A percentile compares a stretch with the other conserved stretches of the same genome.
Evolutionary conservation across 352 stramenopile species (phyloP).

Genomic region (Phytophthora capsici): DNA sequence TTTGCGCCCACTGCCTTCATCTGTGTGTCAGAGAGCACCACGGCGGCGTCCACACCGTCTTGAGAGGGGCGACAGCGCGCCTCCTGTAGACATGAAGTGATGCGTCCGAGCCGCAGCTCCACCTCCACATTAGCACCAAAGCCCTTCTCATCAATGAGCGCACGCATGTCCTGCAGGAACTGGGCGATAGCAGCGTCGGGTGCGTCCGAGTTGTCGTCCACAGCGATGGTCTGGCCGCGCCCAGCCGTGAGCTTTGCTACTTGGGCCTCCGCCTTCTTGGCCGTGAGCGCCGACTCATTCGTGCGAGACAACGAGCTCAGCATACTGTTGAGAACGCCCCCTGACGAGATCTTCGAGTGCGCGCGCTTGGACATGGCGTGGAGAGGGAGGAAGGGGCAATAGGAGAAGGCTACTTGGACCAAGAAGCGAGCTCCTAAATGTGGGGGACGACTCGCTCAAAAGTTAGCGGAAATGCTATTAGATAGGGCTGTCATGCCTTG

Average conservation of each 20-base stretch:
- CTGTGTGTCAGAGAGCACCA: conserved; percentile 73
- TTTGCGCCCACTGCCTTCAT: conserved; percentile 84
- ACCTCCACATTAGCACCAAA: conserved; percentile 84
- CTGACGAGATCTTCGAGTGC: conserved; percentile 52
- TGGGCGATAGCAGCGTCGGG: conserved; percentile 81
- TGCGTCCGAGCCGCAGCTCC: conserved; percentile 83
- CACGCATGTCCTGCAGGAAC: conserved; percentile 84
- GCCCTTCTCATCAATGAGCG: conserved; percentile 77
- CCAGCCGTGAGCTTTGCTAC: conserved; percentile 76
- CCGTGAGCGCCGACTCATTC: conserved; percentile 78
- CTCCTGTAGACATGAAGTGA: conserved; percentile 80
- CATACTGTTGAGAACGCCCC: conserved; percentile 64
- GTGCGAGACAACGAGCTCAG: conserved; percentile 77
- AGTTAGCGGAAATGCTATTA: no score
- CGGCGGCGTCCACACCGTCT: conserved; percentile 73
- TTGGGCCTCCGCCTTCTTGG: conserved; percentile 77
- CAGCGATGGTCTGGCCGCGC: conserved; percentile 70
- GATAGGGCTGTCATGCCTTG: not conserved
- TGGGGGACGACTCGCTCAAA: conserved; percentile 6
- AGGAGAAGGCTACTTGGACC: conserved; percentile 7
- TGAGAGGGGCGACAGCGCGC: conserved; percentile 75
- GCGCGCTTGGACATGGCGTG: conserved; percentile 73
- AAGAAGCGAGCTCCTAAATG: conserved; percentile 14
- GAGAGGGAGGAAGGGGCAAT: conserved; percentile 1
- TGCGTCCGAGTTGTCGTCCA: conserved; percentile 70